Conservation (phyloP, 2,329 filamentous ascomycete species). For the Nannizzia gypsea region DNA sequence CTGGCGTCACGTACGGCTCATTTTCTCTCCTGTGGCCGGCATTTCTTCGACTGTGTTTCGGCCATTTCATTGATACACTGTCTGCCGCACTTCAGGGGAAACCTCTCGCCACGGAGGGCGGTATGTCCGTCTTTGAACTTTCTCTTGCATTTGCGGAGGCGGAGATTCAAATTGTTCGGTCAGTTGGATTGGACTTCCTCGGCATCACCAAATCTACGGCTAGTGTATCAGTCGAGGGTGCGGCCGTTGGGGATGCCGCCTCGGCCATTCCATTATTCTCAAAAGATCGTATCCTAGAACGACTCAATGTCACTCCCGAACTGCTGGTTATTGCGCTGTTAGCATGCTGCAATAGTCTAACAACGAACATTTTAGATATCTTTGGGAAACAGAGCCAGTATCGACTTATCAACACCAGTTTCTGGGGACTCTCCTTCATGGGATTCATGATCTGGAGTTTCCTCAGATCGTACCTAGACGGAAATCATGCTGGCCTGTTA, state of each 20-base stretch:
- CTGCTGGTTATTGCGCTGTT: slow-evolving; percentile 75
- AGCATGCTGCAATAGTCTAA: slow-evolving; percentile 79
- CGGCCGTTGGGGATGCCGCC: slow-evolving; percentile 20
- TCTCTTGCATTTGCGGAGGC: slow-evolving; percentile 93
- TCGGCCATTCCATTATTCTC: slow-evolving; percentile 30
- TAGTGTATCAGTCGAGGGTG: slow-evolving; percentile 30
- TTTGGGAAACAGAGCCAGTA: slow-evolving; percentile 67
- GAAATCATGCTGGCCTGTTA: slow-evolving; percentile 49
- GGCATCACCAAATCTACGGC: slow-evolving; percentile 35
- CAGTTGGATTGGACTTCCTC: slow-evolving; percentile 60
- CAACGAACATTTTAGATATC: slow-evolving; percentile 70
- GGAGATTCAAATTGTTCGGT: slow-evolving; percentile 72
- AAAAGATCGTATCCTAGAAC: slow-evolving; percentile 52
- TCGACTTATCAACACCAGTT: slow-evolving; percentile 72
- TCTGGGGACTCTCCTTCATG: slow-evolving; percentile 91
- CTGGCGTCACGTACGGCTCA: slow-evolving; percentile 58
- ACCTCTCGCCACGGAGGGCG: slow-evolving; percentile 68
- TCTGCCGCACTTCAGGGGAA: slow-evolving; percentile 79
- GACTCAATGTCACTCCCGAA: slow-evolving; percentile 81
- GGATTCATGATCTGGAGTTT: slow-evolving; percentile 68
- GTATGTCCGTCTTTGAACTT: slow-evolving; percentile 94
- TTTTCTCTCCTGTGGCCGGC: slow-evolving; percentile 51
- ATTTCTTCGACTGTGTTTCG: slow-evolving; percentile 46
- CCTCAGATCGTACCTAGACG: slow-evolving; percentile 35
- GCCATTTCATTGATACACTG: slow-evolving; percentile 80